Evolutionary conservation across 345 rosid genomes (phyloP), one percentile per base, ranked within the genome.

Genomic region (Euphorbia pulcherrima): DNA sequence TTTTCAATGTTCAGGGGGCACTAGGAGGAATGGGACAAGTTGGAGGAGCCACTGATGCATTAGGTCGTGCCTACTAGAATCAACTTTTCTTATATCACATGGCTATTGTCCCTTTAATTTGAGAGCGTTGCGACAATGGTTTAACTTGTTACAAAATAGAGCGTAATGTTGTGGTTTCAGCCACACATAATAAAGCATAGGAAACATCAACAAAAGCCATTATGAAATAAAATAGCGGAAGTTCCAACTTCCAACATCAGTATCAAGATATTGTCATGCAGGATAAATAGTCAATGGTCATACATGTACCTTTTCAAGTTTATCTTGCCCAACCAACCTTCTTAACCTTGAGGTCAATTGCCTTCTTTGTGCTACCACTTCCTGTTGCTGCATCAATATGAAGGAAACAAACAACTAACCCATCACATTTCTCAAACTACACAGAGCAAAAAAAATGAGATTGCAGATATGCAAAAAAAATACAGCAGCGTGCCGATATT

Each of bases 261-360:
- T n/a, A 26, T 27, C 59, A 62, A 57, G 26, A 60, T 2, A 46
- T 9, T 0, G 47, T 67, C 44, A 72, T 52, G n/a, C 18, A 39
- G 40, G 21, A 20, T 20, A 5, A 37, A 3, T 6, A 46, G 9
- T 57, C n/a, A 35, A 53, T 11, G 17, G 20, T 30, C 48, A 7
- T 53, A 47, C 69, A 67, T 70, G 79, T 67, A 92, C 93, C 97
- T 87, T 88, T 72, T 83, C 85, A 60, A 92, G 89, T 82, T 88
- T 92, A 14, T 82, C 90, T 80, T 81, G 86, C n/a, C 64, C 70
- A 74, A 86, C 92, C 74, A 92, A 84, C 77, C 93, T 86, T 81
- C 91, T 87, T 83, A 90, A 75, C 83, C 84, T 87, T 71, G 97
- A 74, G 71, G 83, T 77, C 63, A 92, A 85, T 70, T 66, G 73